Conservation (phyloP, 371 early-diverging fungal genomes). For the Zychaea mexicana region DNA sequence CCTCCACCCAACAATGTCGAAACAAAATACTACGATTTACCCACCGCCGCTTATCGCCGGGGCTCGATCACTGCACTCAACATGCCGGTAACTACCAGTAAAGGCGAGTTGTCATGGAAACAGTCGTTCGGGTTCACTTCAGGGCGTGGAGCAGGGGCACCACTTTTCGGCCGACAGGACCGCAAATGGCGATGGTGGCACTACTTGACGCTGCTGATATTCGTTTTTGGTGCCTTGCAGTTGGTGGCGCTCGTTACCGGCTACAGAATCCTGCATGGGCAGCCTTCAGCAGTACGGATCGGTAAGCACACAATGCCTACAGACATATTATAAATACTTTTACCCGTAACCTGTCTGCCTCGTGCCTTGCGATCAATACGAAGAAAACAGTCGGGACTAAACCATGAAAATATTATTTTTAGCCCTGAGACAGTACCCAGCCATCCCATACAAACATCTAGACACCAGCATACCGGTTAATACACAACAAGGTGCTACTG, state of each 20-base stretch:
- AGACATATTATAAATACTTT: too few relatives aligned
- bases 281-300: conserved; percentile 44
- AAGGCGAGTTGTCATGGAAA: conserved; percentile 7
- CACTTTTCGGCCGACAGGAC: conserved; percentile 14
- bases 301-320: conserved; percentile 22
- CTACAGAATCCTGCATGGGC: conserved; percentile 31
- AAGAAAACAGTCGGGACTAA: not conserved
- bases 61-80: conserved; percentile 3
- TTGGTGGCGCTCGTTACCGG: conserved; percentile 39
- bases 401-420: not conserved
- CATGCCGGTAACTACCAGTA: not conserved
- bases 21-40: conserved; percentile 17
- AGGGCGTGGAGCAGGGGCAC: not conserved
- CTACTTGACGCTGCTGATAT: conserved; percentile 31
- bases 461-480: conserved; percentile 30
- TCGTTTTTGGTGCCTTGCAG: conserved; percentile 40
- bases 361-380: too few relatives aligned
- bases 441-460: conserved; percentile 51
- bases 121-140: not conserved
- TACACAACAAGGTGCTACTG: conserved; percentile 21
- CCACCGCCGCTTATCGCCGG: conserved; percentile 10
- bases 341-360: too few relatives aligned
- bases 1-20: conserved; percentile 23
- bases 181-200: conserved; percentile 54
- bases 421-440: conserved; percentile 37